Percentiles rank a stretch among this genome's conserved stretches.
Conservation (phyloP, 2,329 filamentous ascomycete species). For the Verticillium nubilum region DNA sequence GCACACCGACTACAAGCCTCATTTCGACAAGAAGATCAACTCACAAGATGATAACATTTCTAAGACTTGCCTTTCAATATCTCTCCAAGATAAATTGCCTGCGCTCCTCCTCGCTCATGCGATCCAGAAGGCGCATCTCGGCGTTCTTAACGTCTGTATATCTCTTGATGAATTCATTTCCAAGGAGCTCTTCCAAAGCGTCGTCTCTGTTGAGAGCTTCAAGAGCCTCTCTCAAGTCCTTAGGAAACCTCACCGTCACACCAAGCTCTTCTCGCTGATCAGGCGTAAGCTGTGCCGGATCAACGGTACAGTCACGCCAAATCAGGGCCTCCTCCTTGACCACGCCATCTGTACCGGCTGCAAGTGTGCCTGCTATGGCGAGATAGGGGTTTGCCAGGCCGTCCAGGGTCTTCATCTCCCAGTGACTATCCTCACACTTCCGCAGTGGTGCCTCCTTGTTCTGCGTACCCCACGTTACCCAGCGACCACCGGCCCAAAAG, state of each 20-base stretch:
- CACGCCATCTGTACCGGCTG: conserved; percentile 54
- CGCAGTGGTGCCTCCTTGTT: conserved; percentile 73
- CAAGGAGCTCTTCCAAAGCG: conserved; percentile 39
- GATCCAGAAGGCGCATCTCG: conserved; percentile 45
- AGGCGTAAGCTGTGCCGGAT: conserved; percentile 44
- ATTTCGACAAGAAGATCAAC: neutral
- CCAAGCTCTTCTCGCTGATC: conserved; percentile 44
- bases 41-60: neutral
- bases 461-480: conserved; percentile 76
- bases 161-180: conserved; percentile 44
- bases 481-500: conserved; percentile 73
- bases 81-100: conserved; percentile 59
- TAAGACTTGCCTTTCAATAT: conserved; percentile 50
- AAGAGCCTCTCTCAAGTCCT: conserved; percentile 49
- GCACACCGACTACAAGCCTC: neutral
- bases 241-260: conserved; percentile 49
- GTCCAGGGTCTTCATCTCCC: conserved; percentile 76
- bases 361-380: conserved; percentile 55
- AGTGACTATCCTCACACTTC: conserved; percentile 60
- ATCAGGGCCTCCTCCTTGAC: conserved; percentile 28
- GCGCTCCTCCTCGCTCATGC: conserved; percentile 41
- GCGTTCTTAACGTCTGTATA: conserved; percentile 55
- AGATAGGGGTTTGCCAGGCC: conserved; percentile 76
- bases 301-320: conserved; percentile 47
- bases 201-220: conserved; percentile 41